A percentile compares a stretch with the other conserved stretches of the same genome.
phyloP scores from a whole-genome alignment of 352 stramenopile genomes.

The Plasmopara halstedii region DNA sequence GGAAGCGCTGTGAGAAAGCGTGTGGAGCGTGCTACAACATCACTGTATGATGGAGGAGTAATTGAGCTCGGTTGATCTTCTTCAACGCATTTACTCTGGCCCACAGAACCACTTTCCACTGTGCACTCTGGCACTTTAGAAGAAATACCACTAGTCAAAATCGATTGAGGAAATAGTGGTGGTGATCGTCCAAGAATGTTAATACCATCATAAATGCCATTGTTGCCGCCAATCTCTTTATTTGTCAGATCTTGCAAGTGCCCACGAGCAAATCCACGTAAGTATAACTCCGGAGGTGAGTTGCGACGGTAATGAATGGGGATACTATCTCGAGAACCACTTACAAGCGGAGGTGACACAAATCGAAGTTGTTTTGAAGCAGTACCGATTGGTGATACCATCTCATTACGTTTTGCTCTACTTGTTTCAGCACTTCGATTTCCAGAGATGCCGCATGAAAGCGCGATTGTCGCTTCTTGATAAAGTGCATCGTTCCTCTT shows the following conservation, averaged over 20 bases:
- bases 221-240: constrained; percentile 6
- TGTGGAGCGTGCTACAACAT: constrained; percentile 63
- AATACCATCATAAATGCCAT: constrained; percentile 18
- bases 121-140: constrained; percentile 8
- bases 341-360: constrained; percentile 52
- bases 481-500: constrained; percentile 19
- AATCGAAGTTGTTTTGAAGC: constrained; percentile 17
- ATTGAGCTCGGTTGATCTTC: constrained; percentile 3
- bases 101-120: background rate
- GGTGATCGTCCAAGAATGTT: constrained; percentile 32
- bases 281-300: constrained; percentile 53
- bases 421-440: background rate
- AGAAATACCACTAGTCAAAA: constrained; percentile 6
- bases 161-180: constrained; percentile 18
- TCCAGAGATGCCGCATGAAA: background rate
- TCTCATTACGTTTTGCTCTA: background rate
- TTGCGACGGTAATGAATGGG: constrained; percentile 46
- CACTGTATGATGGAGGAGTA: constrained; percentile 42
- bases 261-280: constrained; percentile 42
- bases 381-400: constrained; percentile 4
- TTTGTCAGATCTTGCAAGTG: constrained; percentile 18
- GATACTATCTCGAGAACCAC: constrained; percentile 23
- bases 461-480: constrained; percentile 8
- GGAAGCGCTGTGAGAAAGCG: constrained; percentile 63
- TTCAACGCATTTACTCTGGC: constrained; percentile 1